These are phyloP conservation scores for Passalora sequoiae DNA, from an alignment of 2,329 filamentous ascomycete species.

Conservation along the genomic window DNA sequence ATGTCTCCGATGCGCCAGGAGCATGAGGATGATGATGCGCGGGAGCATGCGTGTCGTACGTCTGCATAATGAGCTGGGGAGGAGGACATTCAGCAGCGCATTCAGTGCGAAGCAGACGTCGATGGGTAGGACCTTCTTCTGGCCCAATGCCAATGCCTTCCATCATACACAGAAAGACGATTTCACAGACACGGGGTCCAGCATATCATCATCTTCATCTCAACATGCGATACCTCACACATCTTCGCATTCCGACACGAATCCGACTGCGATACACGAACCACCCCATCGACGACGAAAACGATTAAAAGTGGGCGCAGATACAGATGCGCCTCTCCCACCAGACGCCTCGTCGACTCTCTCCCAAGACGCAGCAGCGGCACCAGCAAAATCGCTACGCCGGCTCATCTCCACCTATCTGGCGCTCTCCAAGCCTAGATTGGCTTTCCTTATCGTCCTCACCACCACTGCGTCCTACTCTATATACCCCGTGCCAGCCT, in stretches of 20 bases:
- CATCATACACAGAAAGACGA: slow-evolving; percentile 8
- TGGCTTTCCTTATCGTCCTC: slow-evolving; percentile 85
- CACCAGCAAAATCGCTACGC: slow-evolving; percentile 53
- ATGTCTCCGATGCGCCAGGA: slow-evolving; percentile 29
- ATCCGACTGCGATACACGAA: slow-evolving; percentile 17
- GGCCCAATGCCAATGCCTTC: slow-evolving; percentile 34
- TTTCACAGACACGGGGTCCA: slow-evolving; percentile 4
- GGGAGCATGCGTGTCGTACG: too few species aligned
- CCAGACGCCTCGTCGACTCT: slow-evolving; percentile 59
- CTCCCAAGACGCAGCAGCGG: slow-evolving; percentile 52
- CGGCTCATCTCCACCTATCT: slow-evolving; percentile 75
- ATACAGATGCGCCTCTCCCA: slow-evolving; percentile 38
- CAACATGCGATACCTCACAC: slow-evolving; percentile 2
- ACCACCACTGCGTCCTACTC: slow-evolving; percentile 88
- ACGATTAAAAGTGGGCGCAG: slow-evolving; percentile 29
- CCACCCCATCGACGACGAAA: slow-evolving; percentile 33
- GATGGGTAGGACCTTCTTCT: slow-evolving; percentile 33
- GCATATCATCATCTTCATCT: slow-evolving; percentile 5
- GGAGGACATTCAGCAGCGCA: slow-evolving; percentile 18
- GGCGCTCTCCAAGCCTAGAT: slow-evolving; percentile 88
- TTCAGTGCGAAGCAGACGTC: slow-evolving; percentile 22
- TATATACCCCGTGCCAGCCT: slow-evolving; percentile 83
- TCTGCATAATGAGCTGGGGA: slow-evolving; percentile 12
- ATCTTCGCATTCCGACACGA: too few species aligned
- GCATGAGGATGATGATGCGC: too few species aligned